Percentiles rank a stretch among this genome's conserved stretches.
These are phyloP conservation scores for Lagerstroemia speciosa DNA, from an alignment of 345 rosid species.

Conservation along the genomic window DNA sequence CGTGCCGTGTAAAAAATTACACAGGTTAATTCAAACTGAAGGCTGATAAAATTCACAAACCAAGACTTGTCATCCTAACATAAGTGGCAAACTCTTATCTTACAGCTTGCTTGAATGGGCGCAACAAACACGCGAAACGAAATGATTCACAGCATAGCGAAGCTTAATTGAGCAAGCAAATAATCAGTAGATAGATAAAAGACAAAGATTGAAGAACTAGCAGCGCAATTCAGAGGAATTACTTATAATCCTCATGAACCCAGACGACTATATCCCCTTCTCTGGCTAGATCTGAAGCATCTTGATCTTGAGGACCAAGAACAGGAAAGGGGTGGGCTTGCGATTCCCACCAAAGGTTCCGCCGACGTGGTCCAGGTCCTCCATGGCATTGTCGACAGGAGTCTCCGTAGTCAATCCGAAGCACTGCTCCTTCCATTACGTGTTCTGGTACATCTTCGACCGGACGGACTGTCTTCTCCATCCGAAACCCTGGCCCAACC, in stretches of 20 bases:
- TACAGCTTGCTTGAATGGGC: too few relatives aligned
- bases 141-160: background rate
- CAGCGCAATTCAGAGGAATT: background rate
- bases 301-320: slow-evolving; percentile 77
- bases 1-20: too few relatives aligned
- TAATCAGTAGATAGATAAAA: background rate
- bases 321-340: slow-evolving; percentile 77
- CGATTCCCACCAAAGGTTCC: slow-evolving; percentile 81
- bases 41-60: slow-evolving; percentile 20
- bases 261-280: slow-evolving; percentile 78
- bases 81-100: background rate
- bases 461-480: slow-evolving; percentile 57
- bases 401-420: slow-evolving; percentile 92
- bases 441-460: slow-evolving; percentile 71
- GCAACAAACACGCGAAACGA: background rate
- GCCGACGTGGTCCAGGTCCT: slow-evolving; percentile 80
- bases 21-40: too few relatives aligned
- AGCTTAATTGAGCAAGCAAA: background rate
- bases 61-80: background rate
- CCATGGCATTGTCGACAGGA: slow-evolving; percentile 84
- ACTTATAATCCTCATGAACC: slow-evolving; percentile 96
- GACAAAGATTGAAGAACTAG: background rate
- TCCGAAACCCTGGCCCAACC: too few relatives aligned
- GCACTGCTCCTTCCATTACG: slow-evolving; percentile 90
- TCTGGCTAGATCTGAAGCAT: slow-evolving; percentile 95